These are phyloP conservation scores for Cynara cardunculus DNA, from an alignment of 129 eudicot species.

Conservation along the genomic window DNA sequence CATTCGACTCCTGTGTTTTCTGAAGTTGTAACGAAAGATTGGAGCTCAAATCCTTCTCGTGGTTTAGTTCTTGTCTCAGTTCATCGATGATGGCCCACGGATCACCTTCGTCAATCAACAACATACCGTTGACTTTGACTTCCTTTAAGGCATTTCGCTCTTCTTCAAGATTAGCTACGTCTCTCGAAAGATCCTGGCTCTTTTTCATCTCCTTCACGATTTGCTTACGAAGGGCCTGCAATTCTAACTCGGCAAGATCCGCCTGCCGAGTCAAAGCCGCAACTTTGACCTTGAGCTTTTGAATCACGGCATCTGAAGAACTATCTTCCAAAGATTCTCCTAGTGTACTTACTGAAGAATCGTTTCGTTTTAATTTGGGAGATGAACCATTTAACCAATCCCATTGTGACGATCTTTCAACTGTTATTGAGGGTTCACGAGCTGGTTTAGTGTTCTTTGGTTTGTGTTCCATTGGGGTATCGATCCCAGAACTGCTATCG, in stretches of 20 bases:
- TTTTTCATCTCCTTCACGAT: constrained; percentile 75
- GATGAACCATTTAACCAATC: constrained; percentile 56
- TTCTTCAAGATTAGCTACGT: constrained; percentile 52
- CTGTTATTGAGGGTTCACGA: constrained; percentile 25
- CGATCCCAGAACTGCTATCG: constrained; percentile 52
- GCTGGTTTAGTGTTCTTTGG: constrained; percentile 24
- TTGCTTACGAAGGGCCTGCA: constrained; percentile 73
- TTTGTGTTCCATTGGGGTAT: constrained; percentile 47
- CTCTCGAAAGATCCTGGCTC: constrained; percentile 59
- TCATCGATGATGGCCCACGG: constrained; percentile 57
- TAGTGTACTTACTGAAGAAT: constrained; percentile 55
- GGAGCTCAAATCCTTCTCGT: constrained; percentile 58
- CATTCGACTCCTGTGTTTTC: constrained; percentile 67
- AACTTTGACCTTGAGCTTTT: constrained; percentile 58
- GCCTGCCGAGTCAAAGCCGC: constrained; percentile 64
- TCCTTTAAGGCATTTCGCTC: constrained; percentile 58
- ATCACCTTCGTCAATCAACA: constrained; percentile 50
- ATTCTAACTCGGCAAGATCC: constrained; percentile 64
- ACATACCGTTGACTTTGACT: constrained; percentile 35
- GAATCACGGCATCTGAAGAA: constrained; percentile 40
- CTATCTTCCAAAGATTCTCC: constrained; percentile 41
- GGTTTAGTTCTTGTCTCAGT: constrained; percentile 54
- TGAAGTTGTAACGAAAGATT: constrained; percentile 71
- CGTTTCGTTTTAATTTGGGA: constrained; percentile 51
- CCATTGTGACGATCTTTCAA: constrained; percentile 43